Evolutionary conservation across 306 rosid species (phyloP).

Genomic region (Cucumis sativus): Cucumber_9930_V3 NC_026656.2:24739501-24740000

Average conservation of each 20-base stretch:
- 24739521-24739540: too few relatives aligned
- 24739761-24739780: background rate
- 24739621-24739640: too few relatives aligned
- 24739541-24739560: too few relatives aligned
- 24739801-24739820: background rate
- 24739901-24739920: background rate
- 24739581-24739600: too few relatives aligned
- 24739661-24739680: background rate
- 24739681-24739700: background rate
- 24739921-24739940: background rate
- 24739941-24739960: background rate
- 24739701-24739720: background rate
- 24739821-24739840: background rate
- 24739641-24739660: too few relatives aligned
- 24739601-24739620: too few relatives aligned
- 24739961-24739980: background rate
- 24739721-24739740: background rate
- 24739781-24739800: background rate
- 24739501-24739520: too few relatives aligned
- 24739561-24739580: too few relatives aligned
- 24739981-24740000: background rate
- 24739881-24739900: background rate
- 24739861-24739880: background rate
- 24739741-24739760: background rate
- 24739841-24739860: background rate